Evolutionary conservation across 805 yeast species (phyloP).

Genomic region (Yueomyces sinensis): DNA sequence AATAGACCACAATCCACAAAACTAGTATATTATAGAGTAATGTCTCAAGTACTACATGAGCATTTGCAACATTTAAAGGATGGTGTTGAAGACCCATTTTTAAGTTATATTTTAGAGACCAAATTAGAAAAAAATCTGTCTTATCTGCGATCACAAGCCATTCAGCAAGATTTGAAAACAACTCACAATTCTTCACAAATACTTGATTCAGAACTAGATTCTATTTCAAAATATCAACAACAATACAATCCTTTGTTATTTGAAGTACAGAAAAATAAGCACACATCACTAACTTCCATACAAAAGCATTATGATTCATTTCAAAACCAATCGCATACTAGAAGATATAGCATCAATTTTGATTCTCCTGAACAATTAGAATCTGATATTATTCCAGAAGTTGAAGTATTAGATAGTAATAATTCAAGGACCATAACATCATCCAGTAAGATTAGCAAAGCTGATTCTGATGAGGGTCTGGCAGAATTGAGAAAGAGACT

Average conservation of each 20-base stretch:
- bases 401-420: slow-evolving; percentile 4
- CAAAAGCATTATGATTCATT: slow-evolving; percentile 7
- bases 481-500: slow-evolving; percentile 23
- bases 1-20: too few species aligned
- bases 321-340: slow-evolving; percentile 8
- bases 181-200: not conserved
- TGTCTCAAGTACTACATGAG: not conserved
- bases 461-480: slow-evolving; percentile 18
- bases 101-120: slow-evolving; percentile 8
- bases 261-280: slow-evolving; percentile 4
- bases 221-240: slow-evolving; percentile 4
- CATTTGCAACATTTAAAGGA: not conserved
- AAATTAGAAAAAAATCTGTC: slow-evolving; percentile 12
- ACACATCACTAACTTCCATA: slow-evolving; percentile 3
- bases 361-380: slow-evolving; percentile 7
- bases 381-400: not conserved
- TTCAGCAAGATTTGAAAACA: not conserved
- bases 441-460: not conserved
- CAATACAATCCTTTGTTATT: slow-evolving; percentile 6
- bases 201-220: not conserved
- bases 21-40: too few species aligned
- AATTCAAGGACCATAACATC: not conserved
- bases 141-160: slow-evolving; percentile 4
- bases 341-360: slow-evolving; percentile 21
- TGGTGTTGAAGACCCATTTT: slow-evolving; percentile 10